Percentiles rank a stretch among this genome's conserved stretches.
Conservation (phyloP, 1,284 basidiomycete genomes). For the Ustilago hordei region DNA sequence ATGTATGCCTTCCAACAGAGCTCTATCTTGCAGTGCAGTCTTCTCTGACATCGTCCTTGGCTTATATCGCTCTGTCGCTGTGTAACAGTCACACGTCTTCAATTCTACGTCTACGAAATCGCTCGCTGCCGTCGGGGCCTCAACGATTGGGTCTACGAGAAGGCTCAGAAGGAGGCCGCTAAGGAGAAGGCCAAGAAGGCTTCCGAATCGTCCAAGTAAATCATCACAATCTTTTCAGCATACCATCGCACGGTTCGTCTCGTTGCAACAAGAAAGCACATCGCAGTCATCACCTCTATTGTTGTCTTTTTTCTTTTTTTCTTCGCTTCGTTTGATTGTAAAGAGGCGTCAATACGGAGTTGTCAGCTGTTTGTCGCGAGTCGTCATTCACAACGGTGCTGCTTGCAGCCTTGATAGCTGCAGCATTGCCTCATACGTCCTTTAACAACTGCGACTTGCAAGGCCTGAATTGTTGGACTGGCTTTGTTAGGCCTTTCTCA, state of each 20-base stretch:
- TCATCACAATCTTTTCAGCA: not conserved
- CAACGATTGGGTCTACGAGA: constrained; percentile 80
- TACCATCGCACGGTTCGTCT: not conserved
- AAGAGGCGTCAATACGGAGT: too few species aligned
- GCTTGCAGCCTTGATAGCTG: not conserved
- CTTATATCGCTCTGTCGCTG: not conserved
- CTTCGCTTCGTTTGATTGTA: too few species aligned
- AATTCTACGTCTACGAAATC: constrained; percentile 97
- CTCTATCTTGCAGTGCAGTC: constrained; percentile 19
- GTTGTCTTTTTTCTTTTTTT: not conserved
- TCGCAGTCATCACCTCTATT: not conserved
- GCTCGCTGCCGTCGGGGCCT: constrained; percentile 89
- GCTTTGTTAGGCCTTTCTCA: not conserved
- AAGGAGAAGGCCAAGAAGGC: constrained; percentile 58
- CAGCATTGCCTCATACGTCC: not conserved
- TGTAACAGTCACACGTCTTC: constrained; percentile 70
- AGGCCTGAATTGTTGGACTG: not conserved
- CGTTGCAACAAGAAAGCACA: not conserved
- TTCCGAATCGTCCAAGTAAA: constrained; percentile 32
- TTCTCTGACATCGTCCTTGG: not conserved
- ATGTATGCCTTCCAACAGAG: constrained; percentile 57
- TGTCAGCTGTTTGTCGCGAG: too few species aligned
- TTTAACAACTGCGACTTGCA: not conserved
- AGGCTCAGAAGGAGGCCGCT: constrained; percentile 62
- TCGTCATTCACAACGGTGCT: not conserved